Evolutionary conservation across 331 rosid species (phyloP).

Genomic region (Dryas integrifolia): DNA sequence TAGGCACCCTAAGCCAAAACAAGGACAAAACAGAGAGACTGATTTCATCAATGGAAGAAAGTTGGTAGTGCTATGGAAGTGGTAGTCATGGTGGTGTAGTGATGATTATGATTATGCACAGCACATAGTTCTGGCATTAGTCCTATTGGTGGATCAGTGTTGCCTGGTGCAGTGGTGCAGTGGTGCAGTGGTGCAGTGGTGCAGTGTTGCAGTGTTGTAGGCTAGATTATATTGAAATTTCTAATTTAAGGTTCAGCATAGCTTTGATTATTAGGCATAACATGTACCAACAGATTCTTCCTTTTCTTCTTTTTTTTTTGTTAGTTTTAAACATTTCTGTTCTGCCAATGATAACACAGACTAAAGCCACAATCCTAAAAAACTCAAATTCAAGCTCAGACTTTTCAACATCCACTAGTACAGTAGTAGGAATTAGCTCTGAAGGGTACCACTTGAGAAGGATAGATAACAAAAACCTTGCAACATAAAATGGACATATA

Average conservation of each 20-base stretch:
- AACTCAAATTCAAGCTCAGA: not conserved
- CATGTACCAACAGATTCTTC: not conserved
- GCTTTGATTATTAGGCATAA: not conserved
- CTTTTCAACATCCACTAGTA: not conserved
- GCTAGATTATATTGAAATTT: not conserved
- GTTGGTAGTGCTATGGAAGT: not conserved
- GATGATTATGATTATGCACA: too few species aligned
- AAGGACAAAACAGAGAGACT: not conserved
- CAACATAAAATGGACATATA: too few species aligned
- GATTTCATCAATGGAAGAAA: not conserved
- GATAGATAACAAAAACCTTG: not conserved
- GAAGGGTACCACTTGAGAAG: not conserved
- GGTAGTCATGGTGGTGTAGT: not conserved
- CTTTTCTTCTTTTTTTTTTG: not conserved
- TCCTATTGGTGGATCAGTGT: not conserved
- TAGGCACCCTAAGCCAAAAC: not conserved
- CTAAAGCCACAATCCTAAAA: not conserved
- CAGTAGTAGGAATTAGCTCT: not conserved
- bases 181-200: too few species aligned
- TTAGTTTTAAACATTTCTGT: not conserved
- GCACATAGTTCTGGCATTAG: too few species aligned
- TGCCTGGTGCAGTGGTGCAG: not conserved
- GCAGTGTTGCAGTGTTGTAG: too few species aligned
- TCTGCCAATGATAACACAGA: not conserved
- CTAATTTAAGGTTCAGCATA: not conserved